Conservation (phyloP, 495 filamentous ascomycete genomes). For the Massariosphaeria phaeospora region DNA sequence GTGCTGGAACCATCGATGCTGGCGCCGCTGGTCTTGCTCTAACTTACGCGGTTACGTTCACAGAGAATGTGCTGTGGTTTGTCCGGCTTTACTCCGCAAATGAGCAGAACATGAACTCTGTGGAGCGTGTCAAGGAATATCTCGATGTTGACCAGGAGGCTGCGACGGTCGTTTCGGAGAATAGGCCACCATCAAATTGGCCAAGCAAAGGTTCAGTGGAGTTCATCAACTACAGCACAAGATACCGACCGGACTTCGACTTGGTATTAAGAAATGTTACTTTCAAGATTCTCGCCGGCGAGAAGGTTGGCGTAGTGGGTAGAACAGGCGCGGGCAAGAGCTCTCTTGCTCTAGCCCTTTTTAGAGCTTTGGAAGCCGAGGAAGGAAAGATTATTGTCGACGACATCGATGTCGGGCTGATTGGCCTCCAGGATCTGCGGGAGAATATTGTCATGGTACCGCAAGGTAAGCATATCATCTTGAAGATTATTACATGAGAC, state of each 20-base stretch:
- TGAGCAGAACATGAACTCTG: conserved; percentile 99
- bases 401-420: conserved; percentile 77
- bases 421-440: conserved; percentile 85
- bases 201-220: conserved; percentile 79
- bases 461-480: conserved; percentile 49
- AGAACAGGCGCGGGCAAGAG: conserved; percentile 97
- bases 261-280: conserved; percentile 75
- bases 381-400: conserved; percentile 87
- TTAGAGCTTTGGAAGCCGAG: conserved; percentile 92
- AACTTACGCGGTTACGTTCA: conserved; percentile 97
- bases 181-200: conserved; percentile 73
- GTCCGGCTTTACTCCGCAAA: conserved; percentile 92
- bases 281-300: conserved; percentile 77
- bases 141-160: conserved; percentile 96
- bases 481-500: not conserved
- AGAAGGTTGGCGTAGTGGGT: conserved; percentile 96
- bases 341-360: conserved; percentile 90
- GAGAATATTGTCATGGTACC: conserved; percentile 96
- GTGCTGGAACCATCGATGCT: conserved; percentile 79
- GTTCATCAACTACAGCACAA: conserved; percentile 80
- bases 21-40: conserved; percentile 92
- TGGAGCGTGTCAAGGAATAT: conserved; percentile 97
- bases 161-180: conserved; percentile 67
- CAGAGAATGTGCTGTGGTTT: conserved; percentile 95
- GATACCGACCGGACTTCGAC: conserved; percentile 84